Conservation (phyloP, 1,139 yeast genomes). For the Scheffersomyces lignicola region DNA sequence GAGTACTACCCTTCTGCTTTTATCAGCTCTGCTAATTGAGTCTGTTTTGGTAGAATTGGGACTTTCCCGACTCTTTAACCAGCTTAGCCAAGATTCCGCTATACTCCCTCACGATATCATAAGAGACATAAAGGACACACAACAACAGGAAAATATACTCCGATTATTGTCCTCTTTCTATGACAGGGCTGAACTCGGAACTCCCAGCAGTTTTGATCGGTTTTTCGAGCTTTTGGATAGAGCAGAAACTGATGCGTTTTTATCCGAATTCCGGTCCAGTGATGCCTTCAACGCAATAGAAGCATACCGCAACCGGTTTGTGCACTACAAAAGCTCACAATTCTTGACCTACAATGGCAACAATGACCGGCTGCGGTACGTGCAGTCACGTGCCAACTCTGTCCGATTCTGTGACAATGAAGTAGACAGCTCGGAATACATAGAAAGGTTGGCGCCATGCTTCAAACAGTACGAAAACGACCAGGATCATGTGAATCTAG, state of each 20-base stretch:
- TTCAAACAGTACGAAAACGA: conserved; percentile 18
- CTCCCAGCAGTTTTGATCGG: conserved; percentile 16
- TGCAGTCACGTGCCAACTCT: conserved; percentile 15
- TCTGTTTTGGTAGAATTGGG: conserved; percentile 27
- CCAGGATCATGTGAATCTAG: conserved; percentile 23
- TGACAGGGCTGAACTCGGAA: conserved; percentile 11
- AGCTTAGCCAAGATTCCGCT: conserved; percentile 10
- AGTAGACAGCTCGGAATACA: conserved; percentile 20
- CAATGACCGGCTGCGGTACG: conserved; percentile 21
- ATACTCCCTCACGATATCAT: conserved; percentile 10
- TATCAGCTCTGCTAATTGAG: conserved; percentile 18
- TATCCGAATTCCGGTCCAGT: conserved; percentile 15
- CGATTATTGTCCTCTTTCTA: conserved; percentile 15
- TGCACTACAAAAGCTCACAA: conserved; percentile 31
- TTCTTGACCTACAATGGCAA: conserved; percentile 32
- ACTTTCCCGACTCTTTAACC: conserved; percentile 16
- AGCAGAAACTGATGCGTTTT: conserved; percentile 10
- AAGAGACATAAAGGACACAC: conserved; percentile 15
- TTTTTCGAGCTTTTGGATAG: conserved; percentile 18
- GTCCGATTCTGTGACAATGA: conserved; percentile 18
- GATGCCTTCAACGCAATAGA: conserved; percentile 21
- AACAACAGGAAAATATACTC: conserved; percentile 17
- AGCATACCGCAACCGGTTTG: conserved; percentile 12
- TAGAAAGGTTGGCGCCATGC: conserved; percentile 15
- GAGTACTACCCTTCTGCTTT: conserved; percentile 20